phyloP scores from a whole-genome alignment of 2,329 filamentous ascomycete species.

The Aspergillus sp. region DNA sequence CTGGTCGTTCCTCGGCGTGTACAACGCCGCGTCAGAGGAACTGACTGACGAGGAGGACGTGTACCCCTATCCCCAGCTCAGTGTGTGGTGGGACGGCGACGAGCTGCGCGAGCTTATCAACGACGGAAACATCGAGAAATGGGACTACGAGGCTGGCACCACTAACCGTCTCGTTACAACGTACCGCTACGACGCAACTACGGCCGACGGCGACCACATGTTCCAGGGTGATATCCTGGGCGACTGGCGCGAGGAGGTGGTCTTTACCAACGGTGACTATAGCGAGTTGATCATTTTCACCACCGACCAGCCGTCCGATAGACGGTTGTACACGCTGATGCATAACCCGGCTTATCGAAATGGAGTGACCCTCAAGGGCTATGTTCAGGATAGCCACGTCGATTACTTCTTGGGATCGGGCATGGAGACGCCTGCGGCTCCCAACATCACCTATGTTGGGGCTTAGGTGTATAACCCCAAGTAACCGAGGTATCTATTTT shows the following conservation, averaged over 20 bases:
- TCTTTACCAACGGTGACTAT: neutral
- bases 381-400: conserved; percentile 1
- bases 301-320: neutral
- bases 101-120: conserved; percentile 3
- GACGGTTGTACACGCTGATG: conserved; percentile 1
- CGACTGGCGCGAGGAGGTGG: conserved; percentile 7
- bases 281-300: conserved; percentile 8
- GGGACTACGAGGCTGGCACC: conserved; percentile 3
- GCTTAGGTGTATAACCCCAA: no score
- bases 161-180: neutral
- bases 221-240: conserved; percentile 7
- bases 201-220: neutral
- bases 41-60: neutral
- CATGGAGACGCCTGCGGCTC: neutral
- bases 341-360: conserved; percentile 11
- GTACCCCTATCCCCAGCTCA: conserved; percentile 2
- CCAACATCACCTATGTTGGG: neutral
- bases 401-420: neutral
- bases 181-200: neutral
- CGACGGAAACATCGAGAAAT: conserved; percentile 1
- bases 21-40: neutral
- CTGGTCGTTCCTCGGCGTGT: conserved; percentile 7
- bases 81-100: conserved; percentile 5
- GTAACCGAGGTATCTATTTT: no score
- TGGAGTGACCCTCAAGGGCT: conserved; percentile 1